Base-by-base conservation (phyloP, 78 protist genomes). In the Emiliania huxleyi region DNA sequence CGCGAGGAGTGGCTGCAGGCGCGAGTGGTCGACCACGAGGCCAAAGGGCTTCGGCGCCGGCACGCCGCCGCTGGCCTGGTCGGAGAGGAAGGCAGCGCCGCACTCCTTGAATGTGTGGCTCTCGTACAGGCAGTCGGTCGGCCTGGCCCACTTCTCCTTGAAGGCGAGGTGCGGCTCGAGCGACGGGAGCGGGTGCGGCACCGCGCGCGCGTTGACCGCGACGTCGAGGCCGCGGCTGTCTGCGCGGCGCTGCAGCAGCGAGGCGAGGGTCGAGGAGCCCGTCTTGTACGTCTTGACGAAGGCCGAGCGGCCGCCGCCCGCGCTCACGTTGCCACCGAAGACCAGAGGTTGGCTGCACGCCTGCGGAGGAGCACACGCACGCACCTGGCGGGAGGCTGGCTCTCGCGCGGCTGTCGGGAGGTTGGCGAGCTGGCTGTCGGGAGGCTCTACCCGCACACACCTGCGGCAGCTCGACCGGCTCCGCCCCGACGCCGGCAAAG, bases 261-360 rank as follows among this genome's bases (percentile, higher is more conserved):
- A 73, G 43, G 44, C 83, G 43, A 73, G 18, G 19, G 83, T 73
- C 83, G 83, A 73, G 2, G 44, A 35, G 44, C 83, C 83, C 42
- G 83, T 73, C 83, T 73, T 73, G 42, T 73, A 73, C 83, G 83
- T 73, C 83, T 73, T 69, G 38, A 69, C 75, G n/a, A 69, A 69
- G 75, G 75, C 75, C 37, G 12, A n/a, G n/a, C n/a, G n/a, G n/a
- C n/a, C n/a, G n/a, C n/a, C n/a, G n/a, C n/a, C n/a, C n/a, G n/a
- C n/a, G n/a, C n/a, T n/a, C n/a, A n/a, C n/a, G n/a, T n/a, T n/a
- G n/a, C n/a, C n/a, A n/a, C n/a, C n/a, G n/a, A n/a, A n/a, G n/a
- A n/a, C n/a, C n/a, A n/a, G n/a, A n/a, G n/a, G n/a, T n/a, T n/a
- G n/a, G n/a, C n/a, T n/a, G n/a, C n/a, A n/a, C n/a, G n/a, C n/a